Evolutionary conservation across 2,329 filamentous ascomycete species (phyloP), one percentile per base, ranked within the genome.

Genomic region (Moelleriella libera): DNA sequence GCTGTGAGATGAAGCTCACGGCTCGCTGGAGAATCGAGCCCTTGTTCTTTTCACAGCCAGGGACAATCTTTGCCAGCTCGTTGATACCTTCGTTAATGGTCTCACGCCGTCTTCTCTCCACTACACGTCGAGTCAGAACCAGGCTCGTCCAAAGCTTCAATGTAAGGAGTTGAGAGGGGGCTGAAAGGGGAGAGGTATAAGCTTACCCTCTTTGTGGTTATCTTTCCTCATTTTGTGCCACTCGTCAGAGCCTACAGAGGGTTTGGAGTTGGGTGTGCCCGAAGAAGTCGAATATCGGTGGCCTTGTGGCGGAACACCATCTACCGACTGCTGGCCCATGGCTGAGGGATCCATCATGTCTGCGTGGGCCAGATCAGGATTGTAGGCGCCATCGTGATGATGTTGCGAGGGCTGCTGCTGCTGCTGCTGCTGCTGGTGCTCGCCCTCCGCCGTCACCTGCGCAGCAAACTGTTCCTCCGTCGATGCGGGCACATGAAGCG

Each of bases 81-180:
- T 96, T 97, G 57, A 98, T 98, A 45, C 92, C 92, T 67, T 98
- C 92, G 55, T 98, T 98, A 63, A 98, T 98, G 0, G 92, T 96
- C 67, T 98, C 92, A 53, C 92, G 86, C 43, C 92, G 88, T 50
- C 92, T 87, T 51, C 92, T 88, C 68, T 98, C 92, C 52, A 98
- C 92, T 97, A 47, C 11, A 6, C 30, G 30, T 55, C 44, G 55
- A 50, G 55, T 65, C 58, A 61, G 56, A 51, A 12, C 51, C 11
- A 28, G 28, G 28, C n/a, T 12, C 21, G 11, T 28, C 2, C 10
- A n/a, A 37, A 10, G 12, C 34, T 2, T 39, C 34, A 28, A 45
- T 14, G 30, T 21, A 45, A 42, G 8, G 34, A 9, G 34, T 37
- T 37, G 34, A 9, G 34, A 12, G 34, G 8, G 34, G 12, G 8